Percentiles rank a stretch among this genome's conserved stretches.
Evolutionary conservation across 2,329 filamentous ascomycete genomes (phyloP).

Genomic region (Xylariaceae sp.): DNA sequence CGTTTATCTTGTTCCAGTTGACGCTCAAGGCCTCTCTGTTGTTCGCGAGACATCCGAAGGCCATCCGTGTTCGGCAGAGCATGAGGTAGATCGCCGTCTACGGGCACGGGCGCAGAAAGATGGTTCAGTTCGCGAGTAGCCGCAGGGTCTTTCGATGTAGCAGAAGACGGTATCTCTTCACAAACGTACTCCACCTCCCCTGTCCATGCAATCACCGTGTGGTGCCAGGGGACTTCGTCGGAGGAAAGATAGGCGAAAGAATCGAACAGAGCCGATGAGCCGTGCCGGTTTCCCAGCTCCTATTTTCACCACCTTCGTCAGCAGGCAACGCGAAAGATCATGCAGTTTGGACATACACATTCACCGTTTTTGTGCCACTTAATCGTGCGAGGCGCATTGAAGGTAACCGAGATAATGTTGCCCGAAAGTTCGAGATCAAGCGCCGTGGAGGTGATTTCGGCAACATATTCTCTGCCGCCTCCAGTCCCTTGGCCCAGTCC

Average conservation of each 20-base stretch:
- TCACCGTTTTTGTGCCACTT: slow-evolving; percentile 53
- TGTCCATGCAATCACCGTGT: slow-evolving; percentile 91
- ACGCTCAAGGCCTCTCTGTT: slow-evolving; percentile 67
- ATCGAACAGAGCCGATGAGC: slow-evolving; percentile 88
- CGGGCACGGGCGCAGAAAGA: slow-evolving; percentile 71
- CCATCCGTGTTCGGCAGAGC: slow-evolving; percentile 60
- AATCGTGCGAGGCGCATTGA: slow-evolving; percentile 56
- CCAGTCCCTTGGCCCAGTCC: slow-evolving; percentile 40
- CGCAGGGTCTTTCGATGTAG: slow-evolving; percentile 45
- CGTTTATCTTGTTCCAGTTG: slow-evolving; percentile 67
- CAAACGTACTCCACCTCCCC: slow-evolving; percentile 65
- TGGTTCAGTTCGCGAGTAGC: slow-evolving; percentile 59
- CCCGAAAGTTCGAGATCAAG: slow-evolving; percentile 55
- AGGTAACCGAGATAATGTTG: slow-evolving; percentile 62
- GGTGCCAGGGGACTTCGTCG: slow-evolving; percentile 78
- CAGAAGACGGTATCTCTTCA: slow-evolving; percentile 42
- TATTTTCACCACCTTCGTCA: slow-evolving; percentile 32
- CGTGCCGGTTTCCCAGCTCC: slow-evolving; percentile 71
- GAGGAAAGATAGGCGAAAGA: slow-evolving; percentile 85
- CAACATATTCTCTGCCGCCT: slow-evolving; percentile 46
- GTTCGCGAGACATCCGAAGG: slow-evolving; percentile 62
- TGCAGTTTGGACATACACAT: slow-evolving; percentile 47
- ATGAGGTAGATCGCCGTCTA: slow-evolving; percentile 55
- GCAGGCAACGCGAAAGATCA: neutral
- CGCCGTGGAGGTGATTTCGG: slow-evolving; percentile 50